Conservation (phyloP, 257 asterid genomes). For the Solanum clarkiae region DNA sequence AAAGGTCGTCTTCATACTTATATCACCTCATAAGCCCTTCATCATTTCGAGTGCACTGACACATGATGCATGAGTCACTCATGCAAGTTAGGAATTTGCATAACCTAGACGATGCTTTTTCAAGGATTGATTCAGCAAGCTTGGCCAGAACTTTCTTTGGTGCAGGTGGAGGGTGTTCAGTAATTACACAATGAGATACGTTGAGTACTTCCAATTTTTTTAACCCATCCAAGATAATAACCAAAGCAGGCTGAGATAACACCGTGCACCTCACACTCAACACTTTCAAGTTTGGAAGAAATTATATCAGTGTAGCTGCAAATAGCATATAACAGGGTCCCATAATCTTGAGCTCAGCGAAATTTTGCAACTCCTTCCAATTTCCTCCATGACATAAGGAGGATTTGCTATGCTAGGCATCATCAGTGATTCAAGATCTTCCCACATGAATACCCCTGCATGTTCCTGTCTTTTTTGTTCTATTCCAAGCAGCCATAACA, state of each 20-base stretch:
- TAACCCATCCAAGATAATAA: conserved; percentile 42
- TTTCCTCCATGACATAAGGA: conserved; percentile 56
- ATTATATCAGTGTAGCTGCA: conserved; percentile 34
- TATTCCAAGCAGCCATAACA: conserved; percentile 89
- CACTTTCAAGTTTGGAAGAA: conserved; percentile 50
- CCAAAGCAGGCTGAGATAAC: conserved; percentile 36
- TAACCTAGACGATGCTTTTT: conserved; percentile 24
- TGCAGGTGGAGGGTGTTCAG: conserved; percentile 36
- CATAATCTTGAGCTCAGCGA: conserved; percentile 61
- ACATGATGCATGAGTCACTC: conserved; percentile 45
- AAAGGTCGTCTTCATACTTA: conserved; percentile 54
- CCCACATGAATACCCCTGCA: conserved; percentile 53
- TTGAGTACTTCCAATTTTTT: conserved; percentile 59
- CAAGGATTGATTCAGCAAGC: conserved; percentile 39
- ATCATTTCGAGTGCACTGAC: conserved; percentile 53
- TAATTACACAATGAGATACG: conserved; percentile 61
- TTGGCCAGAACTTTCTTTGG: conserved; percentile 17
- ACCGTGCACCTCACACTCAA: conserved; percentile 63
- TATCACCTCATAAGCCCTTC: conserved; percentile 87
- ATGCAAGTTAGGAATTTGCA: conserved; percentile 46
- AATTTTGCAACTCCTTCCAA: conserved; percentile 45
- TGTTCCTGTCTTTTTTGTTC: conserved; percentile 59
- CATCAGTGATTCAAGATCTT: conserved; percentile 60
- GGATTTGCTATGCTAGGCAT: conserved; percentile 78
- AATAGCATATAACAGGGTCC: conserved; percentile 52